Base-by-base conservation (phyloP, 2,329 filamentous ascomycete genomes). In the Lecanoromycetidae sp. region DNA sequence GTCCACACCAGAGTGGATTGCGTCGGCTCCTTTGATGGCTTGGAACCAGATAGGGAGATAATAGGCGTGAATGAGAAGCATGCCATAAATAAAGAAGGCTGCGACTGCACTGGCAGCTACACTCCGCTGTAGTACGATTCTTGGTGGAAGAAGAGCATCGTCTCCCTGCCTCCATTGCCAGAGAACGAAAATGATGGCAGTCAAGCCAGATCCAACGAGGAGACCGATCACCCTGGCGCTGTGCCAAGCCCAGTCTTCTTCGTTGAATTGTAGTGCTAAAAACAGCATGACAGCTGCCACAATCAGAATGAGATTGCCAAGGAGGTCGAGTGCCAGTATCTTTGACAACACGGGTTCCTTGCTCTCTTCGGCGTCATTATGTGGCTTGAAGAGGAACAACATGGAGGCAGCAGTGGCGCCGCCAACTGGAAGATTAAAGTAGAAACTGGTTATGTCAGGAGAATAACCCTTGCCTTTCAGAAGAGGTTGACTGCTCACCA, bases 31-130 rank as follows among this genome's bases (percentile, higher is more conserved):
- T 43, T 65, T 65, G 56, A 67, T 59, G 10, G 63, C 61, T 41
- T 67, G 64, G 54, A 66, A 67, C 63, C 64, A 67, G 34, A 66
- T 61, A 0, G 71, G 71, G 3, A 73, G 60, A 52, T 72, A 73
- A 55, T 67, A 74, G 3, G 65, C 61, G 23, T 67, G 55, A 26
- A 70, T 56, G 23, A 71, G 62, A 37, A 72, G 62, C 0, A 65
- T 61, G 3, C 63, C 64, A n/a, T 66, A 66, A 3, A 67, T 57
- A 46, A 64, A 64, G 44, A 71, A 63, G 4, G 62, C 59, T 52
- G 63, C 68, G 17, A 64, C 52, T 36, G 66, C 65, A 3, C 65
- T 58, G 1, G 63, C 63, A 35, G 59, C 61, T 10, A 71, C 62
- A 10, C 61, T 70, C 13, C 69, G 64, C 41, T 71, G 65, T 42